Evolutionary conservation across 495 filamentous ascomycete genomes (phyloP).

Genomic region (Hypoxylon trugodes): DNA sequence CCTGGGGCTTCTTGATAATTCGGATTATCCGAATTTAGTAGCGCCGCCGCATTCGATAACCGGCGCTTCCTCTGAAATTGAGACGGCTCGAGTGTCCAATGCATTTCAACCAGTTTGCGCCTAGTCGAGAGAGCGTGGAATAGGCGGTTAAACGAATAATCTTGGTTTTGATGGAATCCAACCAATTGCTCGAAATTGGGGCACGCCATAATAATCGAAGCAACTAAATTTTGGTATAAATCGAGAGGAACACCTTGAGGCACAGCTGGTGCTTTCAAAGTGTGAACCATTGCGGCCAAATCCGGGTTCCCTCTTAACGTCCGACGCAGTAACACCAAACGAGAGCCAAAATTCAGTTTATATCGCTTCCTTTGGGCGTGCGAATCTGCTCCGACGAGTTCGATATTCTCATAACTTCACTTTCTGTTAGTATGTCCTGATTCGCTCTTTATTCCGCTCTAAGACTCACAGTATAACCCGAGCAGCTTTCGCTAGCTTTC

Average conservation of each 20-base stretch:
- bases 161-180: conserved; percentile 74
- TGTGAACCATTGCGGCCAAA: conserved; percentile 75
- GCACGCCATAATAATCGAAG: conserved; percentile 85
- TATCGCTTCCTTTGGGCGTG: conserved; percentile 68
- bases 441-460: background rate
- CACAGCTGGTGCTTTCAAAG: conserved; percentile 75
- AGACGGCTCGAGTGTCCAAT: conserved; percentile 72
- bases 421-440: conserved; percentile 16
- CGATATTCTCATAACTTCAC: conserved; percentile 72
- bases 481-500: conserved; percentile 73
- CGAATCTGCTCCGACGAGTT: conserved; percentile 74
- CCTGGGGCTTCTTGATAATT: conserved; percentile 51
- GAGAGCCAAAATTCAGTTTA: conserved; percentile 70
- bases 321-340: conserved; percentile 76
- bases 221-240: conserved; percentile 74
- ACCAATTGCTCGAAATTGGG: conserved; percentile 81
- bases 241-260: conserved; percentile 61
- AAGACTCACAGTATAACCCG: conserved; percentile 67
- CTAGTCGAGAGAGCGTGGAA: conserved; percentile 83
- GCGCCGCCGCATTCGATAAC: conserved; percentile 37
- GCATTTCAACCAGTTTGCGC: conserved; percentile 75
- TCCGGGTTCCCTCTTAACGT: conserved; percentile 75
- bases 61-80: conserved; percentile 47
- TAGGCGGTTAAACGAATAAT: conserved; percentile 76
- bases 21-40: conserved; percentile 36